Conservation (phyloP, 805 yeast genomes). For the Barnettozyma sp. region DNA sequence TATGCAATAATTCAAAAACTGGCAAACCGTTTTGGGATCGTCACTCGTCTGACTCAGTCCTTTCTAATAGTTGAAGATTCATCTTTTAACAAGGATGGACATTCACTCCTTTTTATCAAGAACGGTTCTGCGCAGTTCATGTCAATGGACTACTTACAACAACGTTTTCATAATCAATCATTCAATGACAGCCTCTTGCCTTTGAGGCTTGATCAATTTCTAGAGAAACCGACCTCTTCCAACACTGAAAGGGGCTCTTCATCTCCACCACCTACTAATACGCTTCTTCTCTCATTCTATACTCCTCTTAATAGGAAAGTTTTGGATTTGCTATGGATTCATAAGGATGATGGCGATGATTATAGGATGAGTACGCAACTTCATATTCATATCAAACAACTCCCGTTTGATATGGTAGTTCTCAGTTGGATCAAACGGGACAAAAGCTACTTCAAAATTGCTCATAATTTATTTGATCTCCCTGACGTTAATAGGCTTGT, state of each 20-base stretch:
- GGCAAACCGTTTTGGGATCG: conserved; percentile 5
- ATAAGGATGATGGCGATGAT: background rate
- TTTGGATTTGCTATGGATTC: background rate
- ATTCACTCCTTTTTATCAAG: conserved; percentile 5
- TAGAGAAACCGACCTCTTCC: background rate
- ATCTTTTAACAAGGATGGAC: conserved; percentile 5
- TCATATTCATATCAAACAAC: background rate
- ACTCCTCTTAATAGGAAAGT: background rate
- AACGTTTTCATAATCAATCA: background rate
- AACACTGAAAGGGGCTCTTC: too few species aligned
- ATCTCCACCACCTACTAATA: too few species aligned
- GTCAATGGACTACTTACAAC: conserved; percentile 1
- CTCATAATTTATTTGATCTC: background rate
- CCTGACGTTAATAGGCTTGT: conserved; percentile 1
- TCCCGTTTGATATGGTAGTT: conserved; percentile 4
- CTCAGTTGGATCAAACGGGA: background rate
- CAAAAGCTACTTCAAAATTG: background rate
- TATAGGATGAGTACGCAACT: background rate
- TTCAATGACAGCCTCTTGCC: background rate
- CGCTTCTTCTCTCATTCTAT: too few species aligned
- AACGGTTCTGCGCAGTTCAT: background rate
- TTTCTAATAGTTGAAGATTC: conserved; percentile 8
- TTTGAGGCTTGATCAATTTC: background rate
- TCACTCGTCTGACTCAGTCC: conserved; percentile 1
- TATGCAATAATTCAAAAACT: conserved; percentile 9